Percentiles rank a stretch among this genome's conserved stretches.
phyloP scores from a whole-genome alignment of 2,329 filamentous ascomycete genomes.

The Talaromyces sp. region DNA sequence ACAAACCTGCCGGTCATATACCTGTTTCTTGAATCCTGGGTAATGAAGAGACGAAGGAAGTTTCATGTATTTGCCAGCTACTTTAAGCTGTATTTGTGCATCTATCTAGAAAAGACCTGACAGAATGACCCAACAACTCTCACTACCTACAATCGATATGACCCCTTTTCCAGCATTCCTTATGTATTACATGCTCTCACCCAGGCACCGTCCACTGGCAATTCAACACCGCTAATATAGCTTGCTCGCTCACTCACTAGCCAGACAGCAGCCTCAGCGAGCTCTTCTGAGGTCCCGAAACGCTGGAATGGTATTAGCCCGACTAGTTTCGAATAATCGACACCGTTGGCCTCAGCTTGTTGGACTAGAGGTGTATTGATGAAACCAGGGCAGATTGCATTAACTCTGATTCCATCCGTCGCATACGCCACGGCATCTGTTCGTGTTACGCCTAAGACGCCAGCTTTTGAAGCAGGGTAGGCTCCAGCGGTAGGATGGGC shows the following conservation, averaged over 20 bases:
- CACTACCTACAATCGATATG: too few relatives aligned
- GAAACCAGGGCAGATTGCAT: constrained; percentile 1
- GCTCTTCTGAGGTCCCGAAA: neutral
- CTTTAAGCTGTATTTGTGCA: too few relatives aligned
- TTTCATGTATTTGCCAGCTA: too few relatives aligned
- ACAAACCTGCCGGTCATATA: too few relatives aligned
- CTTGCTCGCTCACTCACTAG: neutral
- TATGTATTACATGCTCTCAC: neutral
- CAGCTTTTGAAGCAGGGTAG: neutral
- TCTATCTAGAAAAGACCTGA: too few relatives aligned
- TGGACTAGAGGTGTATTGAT: neutral
- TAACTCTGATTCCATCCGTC: constrained; percentile 1
- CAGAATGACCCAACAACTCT: too few relatives aligned
- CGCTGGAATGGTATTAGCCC: neutral
- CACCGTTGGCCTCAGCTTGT: neutral
- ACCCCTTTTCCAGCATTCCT: neutral
- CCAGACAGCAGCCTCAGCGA: neutral
- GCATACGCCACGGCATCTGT: neutral
- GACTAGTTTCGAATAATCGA: neutral
- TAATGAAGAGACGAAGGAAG: too few relatives aligned
- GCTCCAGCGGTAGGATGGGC: neutral
- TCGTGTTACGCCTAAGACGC: neutral
- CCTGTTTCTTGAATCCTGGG: too few relatives aligned
- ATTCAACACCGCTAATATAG: neutral
- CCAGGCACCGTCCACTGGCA: neutral